Percentiles rank a stretch among this genome's conserved stretches.
phyloP scores from a whole-genome alignment of 371 early-diverging fungal species.

The Actinomortierella ambigua region DNA sequence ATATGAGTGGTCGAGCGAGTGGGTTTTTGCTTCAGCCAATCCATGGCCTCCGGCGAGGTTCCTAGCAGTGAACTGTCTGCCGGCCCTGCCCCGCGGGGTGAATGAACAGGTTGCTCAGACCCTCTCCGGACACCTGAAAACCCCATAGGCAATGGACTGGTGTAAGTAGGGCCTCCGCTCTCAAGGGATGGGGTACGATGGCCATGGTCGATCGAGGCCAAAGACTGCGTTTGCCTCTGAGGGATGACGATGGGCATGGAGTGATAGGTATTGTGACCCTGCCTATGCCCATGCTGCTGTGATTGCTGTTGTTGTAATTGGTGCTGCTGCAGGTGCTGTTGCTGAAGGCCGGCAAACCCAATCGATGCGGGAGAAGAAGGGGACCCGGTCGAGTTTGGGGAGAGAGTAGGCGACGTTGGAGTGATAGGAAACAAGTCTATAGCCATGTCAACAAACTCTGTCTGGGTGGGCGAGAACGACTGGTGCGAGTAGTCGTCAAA shows the following conservation, averaged over 20 bases:
- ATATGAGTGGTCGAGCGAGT: conserved; percentile 37
- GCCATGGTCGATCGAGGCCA: conserved; percentile 10
- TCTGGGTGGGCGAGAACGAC: too few species aligned
- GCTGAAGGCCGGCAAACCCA: background rate
- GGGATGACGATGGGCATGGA: conserved; percentile 35
- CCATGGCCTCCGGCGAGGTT: conserved; percentile 42
- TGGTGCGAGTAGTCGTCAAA: too few species aligned
- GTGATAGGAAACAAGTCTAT: too few species aligned
- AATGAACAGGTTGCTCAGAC: conserved; percentile 23
- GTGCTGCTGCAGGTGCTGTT: background rate
- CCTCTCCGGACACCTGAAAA: conserved; percentile 22
- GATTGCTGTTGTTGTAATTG: conserved; percentile 2
- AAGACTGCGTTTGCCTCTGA: conserved; percentile 3
- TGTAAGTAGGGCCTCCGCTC: background rate
- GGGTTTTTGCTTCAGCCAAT: conserved; percentile 44
- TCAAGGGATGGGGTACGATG: too few species aligned
- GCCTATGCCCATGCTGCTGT: conserved; percentile 2
- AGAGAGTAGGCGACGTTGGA: too few species aligned
- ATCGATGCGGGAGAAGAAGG: too few species aligned
- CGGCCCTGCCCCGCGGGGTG: conserved; percentile 14
- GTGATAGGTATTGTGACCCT: conserved; percentile 29
- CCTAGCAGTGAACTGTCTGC: conserved; percentile 24
- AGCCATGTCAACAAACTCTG: too few species aligned
- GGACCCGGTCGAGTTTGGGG: too few species aligned
- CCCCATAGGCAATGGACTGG: conserved; percentile 13